Base-by-base conservation (phyloP, 2,329 filamentous ascomycete species). In the Beauveria sp. region DNA sequence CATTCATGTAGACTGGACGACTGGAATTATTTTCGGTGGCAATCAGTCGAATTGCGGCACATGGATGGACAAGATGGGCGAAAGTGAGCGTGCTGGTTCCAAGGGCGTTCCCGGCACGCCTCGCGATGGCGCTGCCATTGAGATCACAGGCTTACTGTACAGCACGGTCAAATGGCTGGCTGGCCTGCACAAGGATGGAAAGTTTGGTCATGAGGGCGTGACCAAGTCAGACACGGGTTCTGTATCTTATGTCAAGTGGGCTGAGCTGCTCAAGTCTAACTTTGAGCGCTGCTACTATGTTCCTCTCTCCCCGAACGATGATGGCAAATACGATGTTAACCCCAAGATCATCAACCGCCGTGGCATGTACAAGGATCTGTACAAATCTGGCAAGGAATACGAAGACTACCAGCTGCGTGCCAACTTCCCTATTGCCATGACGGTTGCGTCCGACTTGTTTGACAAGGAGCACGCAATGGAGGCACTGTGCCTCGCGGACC, bases 31-130 rank as follows among this genome's bases (percentile, higher is more conserved):
- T 62, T 96, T 96, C 70, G 95, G 96, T 61, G 95, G 96, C 40
- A 98, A 91, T 70, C 93, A 97, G 71, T 82, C 79, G 75, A 99
- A 99, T 74, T 99, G 96, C 69, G 95, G 95, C 58, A 99, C 95
- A 1, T 99, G 95, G 95, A 97, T 97, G 92, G 95, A 99, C 80
- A 99, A 99, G 82, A 99, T 99, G 95, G 95, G 95, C n/a, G 95
- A 99, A 74, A 96, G 92, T 65, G 86, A 90, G 65, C 90, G 87
- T 64, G 95, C 96, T 18, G 88, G 89, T 62, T 96, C 87, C 70
- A 98, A 97, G 77, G 96, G 95, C 55, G 80, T 96, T 22, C 96
- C 95, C 0, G 95, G 93, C 9, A 99, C 95, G n/a, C 95, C 95
- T 52, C 89, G 96, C 68, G 96, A 99, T 72, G 95, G 95, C 34